A percentile compares a stretch with the other conserved stretches of the same genome.
These are phyloP conservation scores for Immersiporthe knoxdaviesiana DNA, from an alignment of 2,329 filamentous ascomycete genomes.

Conservation along the genomic window DNA sequence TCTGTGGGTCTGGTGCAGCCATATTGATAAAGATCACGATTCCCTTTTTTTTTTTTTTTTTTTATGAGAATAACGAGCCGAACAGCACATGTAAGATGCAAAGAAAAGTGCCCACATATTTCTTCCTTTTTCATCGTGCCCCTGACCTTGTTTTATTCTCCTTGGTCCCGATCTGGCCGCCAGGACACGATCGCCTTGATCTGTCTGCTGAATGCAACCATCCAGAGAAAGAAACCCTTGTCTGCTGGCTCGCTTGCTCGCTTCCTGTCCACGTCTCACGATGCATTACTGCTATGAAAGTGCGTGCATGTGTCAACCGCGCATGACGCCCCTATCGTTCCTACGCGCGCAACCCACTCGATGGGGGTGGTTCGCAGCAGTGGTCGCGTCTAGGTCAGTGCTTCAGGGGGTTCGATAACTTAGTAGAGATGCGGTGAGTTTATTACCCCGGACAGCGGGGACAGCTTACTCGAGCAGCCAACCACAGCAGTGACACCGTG, in stretches of 20 bases:
- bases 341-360: not conserved
- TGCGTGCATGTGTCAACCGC: not conserved
- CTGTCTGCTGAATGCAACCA: not conserved
- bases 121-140: not conserved
- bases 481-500: slow-evolving; percentile 10
- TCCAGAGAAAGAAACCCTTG: not conserved
- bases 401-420: slow-evolving; percentile 2
- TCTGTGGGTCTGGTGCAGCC: not conserved
- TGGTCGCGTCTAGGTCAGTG: not conserved
- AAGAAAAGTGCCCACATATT: not conserved
- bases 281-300: not conserved
- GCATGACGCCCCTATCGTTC: not conserved
- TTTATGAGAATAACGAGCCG: not conserved
- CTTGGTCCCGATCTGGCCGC: not conserved
- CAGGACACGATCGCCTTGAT: not conserved
- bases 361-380: not conserved
- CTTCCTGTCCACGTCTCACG: not conserved
- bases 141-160: not conserved
- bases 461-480: slow-evolving; percentile 3
- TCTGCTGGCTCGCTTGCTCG: too few species aligned
- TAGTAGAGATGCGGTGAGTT: slow-evolving; percentile 1
- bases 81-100: not conserved
- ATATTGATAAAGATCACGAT: not conserved
- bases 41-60: not conserved
- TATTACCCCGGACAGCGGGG: not conserved